A percentile compares a stretch with the other conserved stretches of the same genome.
phyloP scores from a whole-genome alignment of 441 rosid species.

The Euphorbia corollata region DNA sequence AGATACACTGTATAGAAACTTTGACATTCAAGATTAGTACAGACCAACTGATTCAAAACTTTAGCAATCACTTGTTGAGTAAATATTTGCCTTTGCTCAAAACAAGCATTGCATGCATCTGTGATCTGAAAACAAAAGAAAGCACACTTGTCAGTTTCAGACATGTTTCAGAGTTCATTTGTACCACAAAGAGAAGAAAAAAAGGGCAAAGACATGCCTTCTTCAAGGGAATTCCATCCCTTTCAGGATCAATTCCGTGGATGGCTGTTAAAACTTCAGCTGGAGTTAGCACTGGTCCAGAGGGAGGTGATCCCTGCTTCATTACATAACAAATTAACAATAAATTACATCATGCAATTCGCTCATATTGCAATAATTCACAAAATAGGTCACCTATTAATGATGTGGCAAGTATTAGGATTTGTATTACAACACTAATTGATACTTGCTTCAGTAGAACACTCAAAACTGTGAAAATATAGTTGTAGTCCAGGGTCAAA shows the following conservation, averaged over 20 bases:
- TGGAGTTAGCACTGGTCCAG: slow-evolving; percentile 69
- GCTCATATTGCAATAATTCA: not conserved
- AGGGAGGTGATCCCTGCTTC: slow-evolving; percentile 64
- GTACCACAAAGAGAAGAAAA: slow-evolving; percentile 7
- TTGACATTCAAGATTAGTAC: slow-evolving; percentile 23
- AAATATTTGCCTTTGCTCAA: slow-evolving; percentile 78
- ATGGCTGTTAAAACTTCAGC: slow-evolving; percentile 84
- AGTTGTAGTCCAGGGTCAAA: slow-evolving; percentile 6
- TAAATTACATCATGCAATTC: slow-evolving; percentile 15
- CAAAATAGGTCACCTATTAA: not conserved
- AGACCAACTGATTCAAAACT: slow-evolving; percentile 95
- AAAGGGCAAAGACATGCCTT: slow-evolving; percentile 40
- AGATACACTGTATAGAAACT: slow-evolving; percentile 14
- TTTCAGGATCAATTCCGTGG: slow-evolving; percentile 88
- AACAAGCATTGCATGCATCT: slow-evolving; percentile 95
- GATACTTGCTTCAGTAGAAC: not conserved
- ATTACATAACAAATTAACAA: slow-evolving; percentile 11
- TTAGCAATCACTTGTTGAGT: slow-evolving; percentile 95
- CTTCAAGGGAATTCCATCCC: slow-evolving; percentile 87
- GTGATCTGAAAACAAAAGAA: slow-evolving; percentile 57
- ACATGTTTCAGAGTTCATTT: slow-evolving; percentile 4
- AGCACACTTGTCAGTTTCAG: slow-evolving; percentile 14
- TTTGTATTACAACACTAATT: not conserved
- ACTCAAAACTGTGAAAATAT: not conserved
- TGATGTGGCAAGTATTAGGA: not conserved